Evolutionary conservation across 768 basidiomycete genomes (phyloP).

Genomic region (Amanita fuliginea): DNA sequence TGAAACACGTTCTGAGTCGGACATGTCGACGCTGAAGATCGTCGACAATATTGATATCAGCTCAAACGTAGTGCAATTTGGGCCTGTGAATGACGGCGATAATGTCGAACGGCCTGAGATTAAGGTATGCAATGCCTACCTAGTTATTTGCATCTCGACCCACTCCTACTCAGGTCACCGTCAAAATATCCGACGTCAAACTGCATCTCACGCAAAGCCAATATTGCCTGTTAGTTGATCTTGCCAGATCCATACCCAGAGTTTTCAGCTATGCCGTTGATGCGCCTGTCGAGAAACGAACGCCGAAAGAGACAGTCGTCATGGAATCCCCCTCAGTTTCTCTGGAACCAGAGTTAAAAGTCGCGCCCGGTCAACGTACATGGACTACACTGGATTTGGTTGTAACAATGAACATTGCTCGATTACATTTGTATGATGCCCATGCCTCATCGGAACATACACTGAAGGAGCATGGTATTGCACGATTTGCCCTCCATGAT

Average conservation of each 20-base stretch:
- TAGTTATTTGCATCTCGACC: background rate
- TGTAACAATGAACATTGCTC: slow-evolving; percentile 59
- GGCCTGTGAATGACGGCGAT: slow-evolving; percentile 37
- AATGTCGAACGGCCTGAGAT: slow-evolving; percentile 56
- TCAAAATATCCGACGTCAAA: slow-evolving; percentile 77
- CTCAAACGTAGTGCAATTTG: slow-evolving; percentile 56
- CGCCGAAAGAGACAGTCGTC: background rate
- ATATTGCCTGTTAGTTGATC: slow-evolving; percentile 57
- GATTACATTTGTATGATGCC: slow-evolving; percentile 77
- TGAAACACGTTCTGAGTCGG: slow-evolving; percentile 37
- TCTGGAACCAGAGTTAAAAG: slow-evolving; percentile 52
- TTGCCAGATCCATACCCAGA: slow-evolving; percentile 60
- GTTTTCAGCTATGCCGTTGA: slow-evolving; percentile 31
- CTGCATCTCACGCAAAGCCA: slow-evolving; percentile 78
- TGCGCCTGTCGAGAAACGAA: background rate
- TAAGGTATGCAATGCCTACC: slow-evolving; percentile 37
- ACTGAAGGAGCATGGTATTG: slow-evolving; percentile 73
- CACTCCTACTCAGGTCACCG: slow-evolving; percentile 37
- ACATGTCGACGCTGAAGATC: slow-evolving; percentile 60
- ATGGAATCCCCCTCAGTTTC: slow-evolving; percentile 16
- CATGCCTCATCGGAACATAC: slow-evolving; percentile 43
- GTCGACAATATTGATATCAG: slow-evolving; percentile 82
- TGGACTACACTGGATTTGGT: slow-evolving; percentile 68
- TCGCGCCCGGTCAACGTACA: slow-evolving; percentile 10
- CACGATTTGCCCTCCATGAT: slow-evolving; percentile 72